Base-by-base conservation (phyloP, 2,329 filamentous ascomycete genomes). In the Nectriaceae sp. region DNA sequence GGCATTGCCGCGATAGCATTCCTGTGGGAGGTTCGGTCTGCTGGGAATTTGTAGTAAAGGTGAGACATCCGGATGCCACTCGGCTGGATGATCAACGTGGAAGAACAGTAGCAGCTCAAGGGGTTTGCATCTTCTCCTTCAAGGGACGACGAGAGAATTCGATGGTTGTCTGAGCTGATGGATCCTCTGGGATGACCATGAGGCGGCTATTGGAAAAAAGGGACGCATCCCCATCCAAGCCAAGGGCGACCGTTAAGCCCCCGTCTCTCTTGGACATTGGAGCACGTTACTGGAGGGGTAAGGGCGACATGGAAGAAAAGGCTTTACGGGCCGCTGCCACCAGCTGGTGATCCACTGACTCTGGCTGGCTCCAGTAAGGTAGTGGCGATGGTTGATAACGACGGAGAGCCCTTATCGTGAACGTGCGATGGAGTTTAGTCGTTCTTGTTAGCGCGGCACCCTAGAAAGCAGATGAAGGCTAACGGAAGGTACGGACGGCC, bases 11-110 rank as follows among this genome's bases (percentile, higher is more conserved):
- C 46, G 19, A 35, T 26, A 40, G 38, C 64, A 66, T 67, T 67
- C 64, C 63, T 56, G 44, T 41, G 51, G 40, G 49, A 56, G 57
- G 60, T 43, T 40, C 42, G 42, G 35, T 35, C 33, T 52, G 26
- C 44, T 33, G 22, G 39, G 41, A 37, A 29, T 42, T 42, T 51
- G 38, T 43, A 22, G 40, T 52, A 40, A 55, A 29, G 22, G 52
- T 49, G 54, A 65, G 61, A 64, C 62, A 62, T 58, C 40, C 24
- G 39, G 42, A 58, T 49, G 38, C 51, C 53, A 49, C 50, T 49
- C 50, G 40, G 36, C 46, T 35, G 37, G 33, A 29, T 21, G 5
- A 53, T 42, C 36, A 39, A 31, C 10, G 18, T 37, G 33, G 33
- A 18, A 37, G 16, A 37, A 37, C 10, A 6, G 33, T 5, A 36